Evolutionary conservation across 2,329 filamentous ascomycete species (phyloP), one percentile per base, ranked within the genome.

Genomic region (Graphilbum sp.): DNA sequence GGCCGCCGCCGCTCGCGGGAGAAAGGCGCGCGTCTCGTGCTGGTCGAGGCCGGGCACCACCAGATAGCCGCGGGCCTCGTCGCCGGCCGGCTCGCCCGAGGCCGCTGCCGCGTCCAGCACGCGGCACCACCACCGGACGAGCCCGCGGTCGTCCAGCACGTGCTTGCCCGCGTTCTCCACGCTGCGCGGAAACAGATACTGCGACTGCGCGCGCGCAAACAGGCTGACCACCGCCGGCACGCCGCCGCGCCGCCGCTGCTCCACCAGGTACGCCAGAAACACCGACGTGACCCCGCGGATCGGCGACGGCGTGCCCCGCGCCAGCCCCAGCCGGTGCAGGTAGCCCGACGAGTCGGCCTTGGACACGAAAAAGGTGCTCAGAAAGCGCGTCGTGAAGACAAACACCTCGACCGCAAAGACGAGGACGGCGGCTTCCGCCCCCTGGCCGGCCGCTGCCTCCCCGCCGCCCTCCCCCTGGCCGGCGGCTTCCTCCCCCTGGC

Each of bases 341-440:
- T 85, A 92, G 19, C 92, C 90, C 0, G 88, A 95, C 10, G 90
- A 95, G 60, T 98, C 90, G 35, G 90, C 90, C 58, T 98, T 98
- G 45, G 87, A 88, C 19, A 98, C 79, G 54, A 98, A 98, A 38
- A 96, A 69, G 4, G 83, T 95, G 2, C 81, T 93, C 19, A 85
- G 71, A 48, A 72, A 70, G 34, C 72, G 70, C 0, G 87, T 94
- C 0, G 76, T 81, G 58, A 92, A 98, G 43, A 98, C 71, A 49
- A 90, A 68, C 37, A 95, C 67, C 54, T 98, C 90, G 45, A 98
- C 69, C 15, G 81, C 88, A 41, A 93, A 77, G 9, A 88, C 67
- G 7, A 95, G 60, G 1, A 92, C 67, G 25, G 3, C 2, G 25
- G 12, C n/a, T 23, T n/a, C n/a, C n/a, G n/a, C n/a, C n/a, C n/a